These are phyloP conservation scores for Claviceps fusiformis DNA, from an alignment of 2,329 filamentous ascomycete genomes.

Conservation along the genomic window DNA sequence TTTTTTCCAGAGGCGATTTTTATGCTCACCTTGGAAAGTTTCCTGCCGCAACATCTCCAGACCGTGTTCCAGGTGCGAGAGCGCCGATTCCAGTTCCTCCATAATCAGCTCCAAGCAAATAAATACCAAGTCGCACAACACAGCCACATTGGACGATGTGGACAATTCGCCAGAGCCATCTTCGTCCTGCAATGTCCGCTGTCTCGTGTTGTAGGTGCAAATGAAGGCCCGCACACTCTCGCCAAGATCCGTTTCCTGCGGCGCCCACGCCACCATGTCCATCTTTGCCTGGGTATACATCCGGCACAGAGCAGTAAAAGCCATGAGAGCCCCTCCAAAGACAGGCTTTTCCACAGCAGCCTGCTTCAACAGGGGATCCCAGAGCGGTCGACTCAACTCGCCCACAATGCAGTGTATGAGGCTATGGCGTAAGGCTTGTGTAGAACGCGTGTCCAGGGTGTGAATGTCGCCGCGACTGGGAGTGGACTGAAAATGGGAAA, in stretches of 20 bases:
- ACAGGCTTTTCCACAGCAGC: slow-evolving; percentile 7
- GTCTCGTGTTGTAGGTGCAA: not conserved
- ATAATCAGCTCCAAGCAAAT: slow-evolving; percentile 10
- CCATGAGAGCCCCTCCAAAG: slow-evolving; percentile 6
- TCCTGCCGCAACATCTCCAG: not conserved
- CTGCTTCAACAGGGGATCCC: slow-evolving; percentile 6
- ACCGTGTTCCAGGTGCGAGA: slow-evolving; percentile 6
- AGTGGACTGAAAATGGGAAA: slow-evolving; percentile 5
- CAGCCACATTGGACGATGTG: slow-evolving; percentile 4
- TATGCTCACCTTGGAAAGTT: not conserved
- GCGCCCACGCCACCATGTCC: slow-evolving; percentile 1
- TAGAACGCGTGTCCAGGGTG: slow-evolving; percentile 2
- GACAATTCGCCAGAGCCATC: not conserved
- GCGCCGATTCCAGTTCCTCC: slow-evolving; percentile 1
- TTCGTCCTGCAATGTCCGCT: not conserved
- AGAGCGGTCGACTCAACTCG: slow-evolving; percentile 4
- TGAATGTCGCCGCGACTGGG: slow-evolving; percentile 2
- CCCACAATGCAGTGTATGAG: slow-evolving; percentile 9
- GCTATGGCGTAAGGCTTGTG: not conserved
- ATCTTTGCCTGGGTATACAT: slow-evolving; percentile 5
- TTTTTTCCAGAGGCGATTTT: not conserved
- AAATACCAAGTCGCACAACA: slow-evolving; percentile 4
- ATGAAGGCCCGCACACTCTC: not conserved
- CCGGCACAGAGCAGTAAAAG: slow-evolving; percentile 7
- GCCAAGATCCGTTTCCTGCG: not conserved